Conservation (phyloP, 257 asterid species). For the Nicotiana noctiflora region DNA sequence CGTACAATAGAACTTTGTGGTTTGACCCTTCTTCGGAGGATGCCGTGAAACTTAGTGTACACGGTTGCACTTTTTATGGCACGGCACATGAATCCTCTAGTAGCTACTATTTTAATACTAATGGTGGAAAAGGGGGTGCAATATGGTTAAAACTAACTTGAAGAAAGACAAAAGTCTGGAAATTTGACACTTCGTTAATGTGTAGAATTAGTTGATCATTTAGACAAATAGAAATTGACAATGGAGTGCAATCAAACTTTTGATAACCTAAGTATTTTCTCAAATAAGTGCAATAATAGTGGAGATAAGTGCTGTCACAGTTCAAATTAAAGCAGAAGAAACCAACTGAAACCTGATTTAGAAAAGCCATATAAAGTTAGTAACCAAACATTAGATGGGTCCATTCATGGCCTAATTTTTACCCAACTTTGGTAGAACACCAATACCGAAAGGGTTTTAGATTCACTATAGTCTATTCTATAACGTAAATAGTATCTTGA, state of each 20-base stretch:
- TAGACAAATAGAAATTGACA: background rate
- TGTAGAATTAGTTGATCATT: background rate
- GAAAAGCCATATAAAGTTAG: background rate
- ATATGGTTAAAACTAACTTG: background rate
- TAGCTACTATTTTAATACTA: background rate
- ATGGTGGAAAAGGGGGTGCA: background rate
- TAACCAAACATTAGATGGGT: constrained; percentile 9
- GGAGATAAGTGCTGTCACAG: constrained; percentile 28
- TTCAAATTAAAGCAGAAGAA: constrained; percentile 8
- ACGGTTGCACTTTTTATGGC: no score
- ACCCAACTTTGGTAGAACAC: background rate
- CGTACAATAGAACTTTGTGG: no score
- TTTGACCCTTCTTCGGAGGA: no score
- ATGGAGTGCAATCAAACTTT: background rate
- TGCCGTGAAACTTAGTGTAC: no score
- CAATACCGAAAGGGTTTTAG: background rate
- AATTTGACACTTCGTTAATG: no score
- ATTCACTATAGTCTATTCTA: background rate
- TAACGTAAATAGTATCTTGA: background rate
- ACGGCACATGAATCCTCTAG: background rate
- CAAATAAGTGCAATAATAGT: constrained; percentile 16
- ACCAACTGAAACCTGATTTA: constrained; percentile 11
- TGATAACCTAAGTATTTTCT: constrained; percentile 23
- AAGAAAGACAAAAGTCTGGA: background rate
- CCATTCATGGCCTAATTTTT: constrained; percentile 22